Conservation (phyloP, 768 basidiomycete genomes). For the Collybiopsis luxurians region DNA sequence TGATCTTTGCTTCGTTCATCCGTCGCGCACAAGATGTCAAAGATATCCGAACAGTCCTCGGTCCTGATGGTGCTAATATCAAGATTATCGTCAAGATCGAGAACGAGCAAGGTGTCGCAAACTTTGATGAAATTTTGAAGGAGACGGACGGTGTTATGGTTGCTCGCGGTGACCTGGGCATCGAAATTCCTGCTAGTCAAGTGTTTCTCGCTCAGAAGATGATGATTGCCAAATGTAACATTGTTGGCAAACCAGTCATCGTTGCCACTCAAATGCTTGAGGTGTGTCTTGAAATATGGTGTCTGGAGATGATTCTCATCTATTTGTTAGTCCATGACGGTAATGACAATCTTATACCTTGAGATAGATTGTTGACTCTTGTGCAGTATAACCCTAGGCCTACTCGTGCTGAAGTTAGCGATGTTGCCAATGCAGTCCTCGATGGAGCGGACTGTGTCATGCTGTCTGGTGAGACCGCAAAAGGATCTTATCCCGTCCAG, state of each 20-base stretch:
- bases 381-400: constrained; percentile 93
- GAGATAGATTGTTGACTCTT: constrained; percentile 8
- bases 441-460: constrained; percentile 99
- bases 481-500: constrained; percentile 94
- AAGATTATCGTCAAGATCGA: constrained; percentile 99
- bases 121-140: constrained; percentile 97
- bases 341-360: constrained; percentile 28
- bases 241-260: constrained; percentile 96
- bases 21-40: constrained; percentile 91
- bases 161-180: constrained; percentile 97
- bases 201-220: constrained; percentile 99
- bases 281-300: constrained; percentile 35
- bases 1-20: constrained; percentile 99
- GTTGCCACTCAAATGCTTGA: constrained; percentile 99
- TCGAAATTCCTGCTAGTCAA: constrained; percentile 99
- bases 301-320: constrained; percentile 12
- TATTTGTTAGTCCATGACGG: constrained; percentile 83
- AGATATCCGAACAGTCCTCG: constrained; percentile 91
- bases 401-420: constrained; percentile 98
- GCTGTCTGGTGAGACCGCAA: constrained; percentile 99
- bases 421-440: constrained; percentile 98
- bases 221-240: constrained; percentile 99
- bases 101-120: constrained; percentile 97
- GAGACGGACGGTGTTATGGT: constrained; percentile 99
- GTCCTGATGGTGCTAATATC: constrained; percentile 92